These are phyloP conservation scores for Umbilicus rupestris DNA, from an alignment of 164 flowering plant genomes.

Conservation along the genomic window DNA sequence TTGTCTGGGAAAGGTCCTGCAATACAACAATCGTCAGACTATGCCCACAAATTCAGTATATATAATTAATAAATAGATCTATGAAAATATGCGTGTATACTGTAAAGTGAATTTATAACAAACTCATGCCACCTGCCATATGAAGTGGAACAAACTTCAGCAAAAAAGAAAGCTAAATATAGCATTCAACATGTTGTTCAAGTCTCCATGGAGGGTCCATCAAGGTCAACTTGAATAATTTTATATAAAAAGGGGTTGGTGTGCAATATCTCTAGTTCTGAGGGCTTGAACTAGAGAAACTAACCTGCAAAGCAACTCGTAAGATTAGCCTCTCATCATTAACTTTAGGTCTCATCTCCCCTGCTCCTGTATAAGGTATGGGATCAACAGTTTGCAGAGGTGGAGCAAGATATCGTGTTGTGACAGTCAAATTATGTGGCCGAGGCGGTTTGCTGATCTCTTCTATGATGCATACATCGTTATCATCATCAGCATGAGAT, in stretches of 20 bases:
- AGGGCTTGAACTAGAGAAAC: conserved; percentile 7
- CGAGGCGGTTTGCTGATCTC: conserved; percentile 46
- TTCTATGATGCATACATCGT: conserved; percentile 65
- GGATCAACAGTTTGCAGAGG: conserved; percentile 24
- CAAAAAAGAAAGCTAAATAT: background rate
- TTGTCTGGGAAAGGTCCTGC: conserved; percentile 85
- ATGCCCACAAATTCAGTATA: background rate
- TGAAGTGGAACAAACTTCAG: background rate
- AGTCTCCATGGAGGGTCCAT: background rate
- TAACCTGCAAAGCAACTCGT: conserved; percentile 59
- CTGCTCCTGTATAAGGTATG: conserved; percentile 20
- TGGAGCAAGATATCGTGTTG: conserved; percentile 16
- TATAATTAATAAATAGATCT: background rate
- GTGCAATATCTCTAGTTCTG: background rate
- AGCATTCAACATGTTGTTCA: background rate
- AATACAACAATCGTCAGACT: conserved; percentile 5
- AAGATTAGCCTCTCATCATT: conserved; percentile 38
- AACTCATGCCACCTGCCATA: background rate
- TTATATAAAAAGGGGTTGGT: background rate
- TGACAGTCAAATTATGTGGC: conserved; percentile 14
- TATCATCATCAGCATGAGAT: conserved; percentile 33
- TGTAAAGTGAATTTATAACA: background rate
- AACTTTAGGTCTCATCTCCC: conserved; percentile 26
- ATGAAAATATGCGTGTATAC: background rate
- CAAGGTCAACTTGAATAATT: background rate